Conservation (phyloP, 352 stramenopile genomes). For the Globisporangium heterothallicum region DNA sequence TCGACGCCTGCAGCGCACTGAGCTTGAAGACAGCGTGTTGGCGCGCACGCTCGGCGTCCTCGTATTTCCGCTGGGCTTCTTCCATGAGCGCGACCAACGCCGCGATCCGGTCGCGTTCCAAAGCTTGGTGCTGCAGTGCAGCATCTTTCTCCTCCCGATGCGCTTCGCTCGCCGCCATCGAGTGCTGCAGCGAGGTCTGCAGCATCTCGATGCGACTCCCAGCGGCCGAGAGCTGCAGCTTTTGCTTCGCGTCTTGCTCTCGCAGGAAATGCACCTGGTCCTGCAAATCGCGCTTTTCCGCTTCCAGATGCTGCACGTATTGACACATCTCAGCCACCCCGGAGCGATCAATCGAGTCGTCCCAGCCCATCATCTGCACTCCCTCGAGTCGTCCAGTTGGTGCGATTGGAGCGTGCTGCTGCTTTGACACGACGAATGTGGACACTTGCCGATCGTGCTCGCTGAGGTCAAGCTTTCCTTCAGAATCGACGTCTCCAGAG, state of each 20-base stretch:
- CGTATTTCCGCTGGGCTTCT: slow-evolving; percentile 34
- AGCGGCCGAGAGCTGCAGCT: slow-evolving; percentile 21
- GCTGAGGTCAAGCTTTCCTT: too few relatives aligned
- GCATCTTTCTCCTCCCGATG: slow-evolving; percentile 32
- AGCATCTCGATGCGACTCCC: slow-evolving; percentile 30
- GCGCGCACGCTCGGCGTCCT: slow-evolving; percentile 48
- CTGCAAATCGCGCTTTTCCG: slow-evolving; percentile 36
- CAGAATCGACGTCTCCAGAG: too few relatives aligned
- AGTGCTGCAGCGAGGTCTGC: slow-evolving; percentile 27
- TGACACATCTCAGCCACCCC: slow-evolving; percentile 33
- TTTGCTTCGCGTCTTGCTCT: slow-evolving; percentile 34
- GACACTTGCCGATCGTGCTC: too few relatives aligned
- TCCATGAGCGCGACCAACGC: slow-evolving; percentile 31
- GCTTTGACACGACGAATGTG: too few relatives aligned
- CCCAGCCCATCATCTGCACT: slow-evolving; percentile 15
- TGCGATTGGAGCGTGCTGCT: too few relatives aligned
- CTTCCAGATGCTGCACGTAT: slow-evolving; percentile 50
- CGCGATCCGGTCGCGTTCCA: slow-evolving; percentile 31
- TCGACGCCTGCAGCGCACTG: slow-evolving; percentile 43
- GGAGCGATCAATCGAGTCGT: slow-evolving; percentile 19
- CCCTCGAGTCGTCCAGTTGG: slow-evolving; percentile 7
- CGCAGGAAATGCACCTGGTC: slow-evolving; percentile 32
- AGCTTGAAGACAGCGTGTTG: slow-evolving; percentile 62
- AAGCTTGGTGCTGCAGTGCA: slow-evolving; percentile 21
- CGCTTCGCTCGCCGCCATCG: slow-evolving; percentile 19